Evolutionary conservation across 2,329 filamentous ascomycete genomes (phyloP).

Genomic region (Coniochaeta sp.): DNA sequence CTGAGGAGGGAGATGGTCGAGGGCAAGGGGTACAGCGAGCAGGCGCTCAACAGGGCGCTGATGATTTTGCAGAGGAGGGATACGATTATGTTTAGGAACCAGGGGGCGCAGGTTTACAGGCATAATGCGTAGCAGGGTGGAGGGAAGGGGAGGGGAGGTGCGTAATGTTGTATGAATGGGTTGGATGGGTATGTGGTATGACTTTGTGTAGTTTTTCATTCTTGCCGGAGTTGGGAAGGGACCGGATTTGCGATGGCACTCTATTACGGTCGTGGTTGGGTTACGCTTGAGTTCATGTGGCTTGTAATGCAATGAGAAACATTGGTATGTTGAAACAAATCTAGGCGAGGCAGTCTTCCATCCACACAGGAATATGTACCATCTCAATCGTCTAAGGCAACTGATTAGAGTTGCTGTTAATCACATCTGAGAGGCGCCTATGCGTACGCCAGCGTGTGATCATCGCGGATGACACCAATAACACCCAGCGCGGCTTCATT

Average conservation of each 20-base stretch:
- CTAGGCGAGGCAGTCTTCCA: neutral
- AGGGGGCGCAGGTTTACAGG: constrained; percentile 67
- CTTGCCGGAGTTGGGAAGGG: neutral
- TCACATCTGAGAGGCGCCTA: too few relatives aligned
- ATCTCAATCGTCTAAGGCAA: too few relatives aligned
- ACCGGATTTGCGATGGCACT: neutral
- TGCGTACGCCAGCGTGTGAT: constrained; percentile 62
- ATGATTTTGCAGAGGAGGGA: constrained; percentile 83
- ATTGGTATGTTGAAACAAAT: neutral
- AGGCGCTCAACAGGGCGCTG: constrained; percentile 74
- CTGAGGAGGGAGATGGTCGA: constrained; percentile 88
- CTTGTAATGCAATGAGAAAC: neutral
- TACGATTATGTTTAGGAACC: constrained; percentile 74
- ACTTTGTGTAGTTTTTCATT: neutral
- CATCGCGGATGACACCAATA: constrained; percentile 58
- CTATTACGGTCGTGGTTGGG: neutral
- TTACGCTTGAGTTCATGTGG: neutral
- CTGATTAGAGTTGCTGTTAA: too few relatives aligned
- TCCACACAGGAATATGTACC: neutral
- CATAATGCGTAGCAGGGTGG: constrained; percentile 33
- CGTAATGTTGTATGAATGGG: neutral
- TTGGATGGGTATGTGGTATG: neutral
- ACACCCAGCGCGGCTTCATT: constrained; percentile 58
- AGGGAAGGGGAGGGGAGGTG: too few relatives aligned
- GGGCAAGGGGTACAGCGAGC: constrained; percentile 82